Conservation (phyloP, 2,329 filamentous ascomycete species). For the Bipolaris oryzae region DNA sequence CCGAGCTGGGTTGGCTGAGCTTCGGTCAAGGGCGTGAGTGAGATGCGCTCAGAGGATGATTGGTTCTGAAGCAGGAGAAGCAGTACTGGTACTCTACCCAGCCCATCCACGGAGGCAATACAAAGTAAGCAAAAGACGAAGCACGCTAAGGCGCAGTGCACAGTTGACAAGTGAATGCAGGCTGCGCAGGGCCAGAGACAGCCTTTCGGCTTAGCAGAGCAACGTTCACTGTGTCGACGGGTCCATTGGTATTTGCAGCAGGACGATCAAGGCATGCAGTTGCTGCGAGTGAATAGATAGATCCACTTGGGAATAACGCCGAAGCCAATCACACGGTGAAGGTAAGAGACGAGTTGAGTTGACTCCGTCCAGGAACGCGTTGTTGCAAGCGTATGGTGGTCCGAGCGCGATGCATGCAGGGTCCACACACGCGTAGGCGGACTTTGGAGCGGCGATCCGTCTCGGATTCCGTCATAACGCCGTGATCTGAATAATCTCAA, state of each 20-base stretch:
- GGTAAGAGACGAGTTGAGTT: slow-evolving; percentile 10
- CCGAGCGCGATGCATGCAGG: slow-evolving; percentile 15
- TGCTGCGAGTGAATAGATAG: background rate
- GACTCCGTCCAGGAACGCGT: slow-evolving; percentile 4
- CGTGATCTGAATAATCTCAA: slow-evolving; percentile 3
- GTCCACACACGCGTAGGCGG: slow-evolving; percentile 14
- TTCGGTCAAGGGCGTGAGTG: background rate
- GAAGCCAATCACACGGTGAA: slow-evolving; percentile 5
- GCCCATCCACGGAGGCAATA: background rate
- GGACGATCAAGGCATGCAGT: background rate
- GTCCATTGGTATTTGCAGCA: background rate
- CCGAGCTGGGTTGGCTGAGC: slow-evolving; percentile 4
- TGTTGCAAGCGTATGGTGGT: background rate
- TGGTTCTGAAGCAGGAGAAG: background rate
- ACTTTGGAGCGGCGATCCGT: slow-evolving; percentile 2
- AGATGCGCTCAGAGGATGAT: background rate
- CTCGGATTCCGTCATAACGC: slow-evolving; percentile 24
- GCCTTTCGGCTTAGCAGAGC: background rate
- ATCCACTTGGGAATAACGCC: background rate
- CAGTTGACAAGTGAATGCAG: background rate
- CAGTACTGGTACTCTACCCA: background rate
- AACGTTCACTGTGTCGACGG: background rate
- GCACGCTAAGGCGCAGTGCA: background rate
- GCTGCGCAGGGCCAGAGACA: background rate
- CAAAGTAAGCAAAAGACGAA: background rate